Percentiles rank a stretch among this genome's conserved stretches.
Evolutionary conservation across 208 protist genomes (phyloP).

Genomic region (Phytomonas sp.): DNA sequence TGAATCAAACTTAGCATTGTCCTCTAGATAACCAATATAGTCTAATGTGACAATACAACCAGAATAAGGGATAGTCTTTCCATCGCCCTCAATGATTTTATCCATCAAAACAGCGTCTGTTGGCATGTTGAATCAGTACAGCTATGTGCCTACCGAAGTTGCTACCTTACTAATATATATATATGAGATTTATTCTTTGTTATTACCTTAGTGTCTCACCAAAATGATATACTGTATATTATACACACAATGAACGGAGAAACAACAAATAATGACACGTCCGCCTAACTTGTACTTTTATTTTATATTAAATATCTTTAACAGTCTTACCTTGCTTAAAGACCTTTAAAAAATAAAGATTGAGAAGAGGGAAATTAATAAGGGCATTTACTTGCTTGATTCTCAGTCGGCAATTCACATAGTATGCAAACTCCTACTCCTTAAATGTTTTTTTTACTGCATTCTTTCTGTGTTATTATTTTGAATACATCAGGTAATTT

Average conservation of each 20-base stretch:
- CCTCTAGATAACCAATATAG: slow-evolving; percentile 75
- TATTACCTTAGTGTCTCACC: neutral
- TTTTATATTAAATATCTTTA: slow-evolving; percentile 5
- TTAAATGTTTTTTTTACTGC: slow-evolving; percentile 4
- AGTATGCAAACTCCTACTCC: neutral
- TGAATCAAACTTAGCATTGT: slow-evolving; percentile 86
- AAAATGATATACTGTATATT: neutral
- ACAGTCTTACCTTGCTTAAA: neutral
- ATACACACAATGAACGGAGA: neutral
- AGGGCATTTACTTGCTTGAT: neutral
- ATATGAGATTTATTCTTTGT: neutral
- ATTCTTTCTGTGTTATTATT: neutral
- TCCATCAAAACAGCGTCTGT: slow-evolving; percentile 79
- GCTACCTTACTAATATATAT: neutral
- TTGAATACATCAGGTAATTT: neutral
- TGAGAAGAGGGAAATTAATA: neutral
- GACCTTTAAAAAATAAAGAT: neutral
- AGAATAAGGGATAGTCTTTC: slow-evolving; percentile 78
- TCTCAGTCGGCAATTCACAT: neutral
- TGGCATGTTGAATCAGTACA: slow-evolving; percentile 26
- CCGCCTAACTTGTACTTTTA: neutral
- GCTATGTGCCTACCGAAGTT: neutral
- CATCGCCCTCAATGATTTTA: slow-evolving; percentile 90
- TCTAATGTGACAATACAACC: slow-evolving; percentile 87
- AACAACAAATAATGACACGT: neutral